Percentiles rank a stretch among this genome's conserved stretches.
Evolutionary conservation across 2,329 filamentous ascomycete genomes (phyloP).

Genomic region (Bipolaris gigantea): DNA sequence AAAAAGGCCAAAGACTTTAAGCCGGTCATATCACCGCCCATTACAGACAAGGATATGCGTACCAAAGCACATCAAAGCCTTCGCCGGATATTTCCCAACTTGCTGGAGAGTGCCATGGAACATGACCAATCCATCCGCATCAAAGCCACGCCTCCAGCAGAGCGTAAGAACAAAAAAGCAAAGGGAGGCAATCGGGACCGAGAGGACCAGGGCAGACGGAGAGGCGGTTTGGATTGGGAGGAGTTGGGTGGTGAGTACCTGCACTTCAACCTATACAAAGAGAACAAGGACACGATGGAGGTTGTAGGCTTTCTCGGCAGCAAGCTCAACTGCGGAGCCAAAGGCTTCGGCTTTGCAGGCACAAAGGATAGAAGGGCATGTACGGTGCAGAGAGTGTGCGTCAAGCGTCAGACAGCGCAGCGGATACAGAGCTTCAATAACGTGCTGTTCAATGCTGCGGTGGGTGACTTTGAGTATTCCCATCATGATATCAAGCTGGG

Average conservation of each 20-base stretch:
- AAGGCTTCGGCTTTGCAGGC: constrained; percentile 78
- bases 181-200: constrained; percentile 29
- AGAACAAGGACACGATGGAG: constrained; percentile 97
- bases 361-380: constrained; percentile 90
- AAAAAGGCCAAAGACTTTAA: constrained; percentile 61
- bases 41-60: constrained; percentile 63
- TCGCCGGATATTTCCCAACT: constrained; percentile 76
- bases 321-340: constrained; percentile 68
- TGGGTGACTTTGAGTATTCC: constrained; percentile 82
- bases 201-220: constrained; percentile 30
- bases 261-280: constrained; percentile 92
- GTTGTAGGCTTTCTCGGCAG: constrained; percentile 76
- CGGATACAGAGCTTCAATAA: constrained; percentile 67
- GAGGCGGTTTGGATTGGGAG: constrained; percentile 57
- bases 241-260: constrained; percentile 77
- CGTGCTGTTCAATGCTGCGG: constrained; percentile 60
- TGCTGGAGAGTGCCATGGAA: constrained; percentile 75
- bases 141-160: constrained; percentile 49
- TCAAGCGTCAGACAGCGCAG: constrained; percentile 61
- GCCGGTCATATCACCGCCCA: constrained; percentile 55
- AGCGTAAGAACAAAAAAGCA: constrained; percentile 39
- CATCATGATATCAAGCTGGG: constrained; percentile 75
- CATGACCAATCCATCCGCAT: constrained; percentile 69
- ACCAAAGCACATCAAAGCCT: constrained; percentile 67
- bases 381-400: constrained; percentile 80